These are phyloP conservation scores for Hypoxylon lienhwacheense DNA, from an alignment of 495 filamentous ascomycete genomes.

Conservation along the genomic window DNA sequence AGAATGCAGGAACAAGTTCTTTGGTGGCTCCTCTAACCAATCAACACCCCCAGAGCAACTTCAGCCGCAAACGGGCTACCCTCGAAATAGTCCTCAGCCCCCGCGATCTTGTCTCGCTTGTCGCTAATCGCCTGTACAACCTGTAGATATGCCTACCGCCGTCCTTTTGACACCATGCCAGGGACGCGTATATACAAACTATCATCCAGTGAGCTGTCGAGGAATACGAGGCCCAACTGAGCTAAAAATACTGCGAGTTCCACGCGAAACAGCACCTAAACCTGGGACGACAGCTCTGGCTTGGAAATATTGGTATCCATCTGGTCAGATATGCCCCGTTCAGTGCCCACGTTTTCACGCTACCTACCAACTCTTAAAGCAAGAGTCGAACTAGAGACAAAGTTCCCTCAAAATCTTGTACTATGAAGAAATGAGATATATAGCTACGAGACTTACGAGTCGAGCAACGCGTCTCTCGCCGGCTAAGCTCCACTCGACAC, in stretches of 20 bases:
- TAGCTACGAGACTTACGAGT: too few species aligned
- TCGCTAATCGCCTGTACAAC: conserved; percentile 26
- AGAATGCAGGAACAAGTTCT: conserved; percentile 15
- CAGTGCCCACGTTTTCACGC: too few species aligned
- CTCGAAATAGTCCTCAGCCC: conserved; percentile 10
- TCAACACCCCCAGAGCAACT: neutral
- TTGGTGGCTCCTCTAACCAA: conserved; percentile 21
- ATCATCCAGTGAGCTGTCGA: neutral
- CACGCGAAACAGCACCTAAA: neutral
- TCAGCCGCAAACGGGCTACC: conserved; percentile 24
- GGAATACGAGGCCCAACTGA: neutral
- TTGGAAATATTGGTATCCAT: neutral
- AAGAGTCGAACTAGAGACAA: too few species aligned
- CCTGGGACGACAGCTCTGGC: neutral
- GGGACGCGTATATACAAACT: neutral
- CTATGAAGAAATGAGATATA: too few species aligned
- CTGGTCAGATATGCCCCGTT: too few species aligned
- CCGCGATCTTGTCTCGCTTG: conserved; percentile 17
- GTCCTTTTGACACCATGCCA: neutral
- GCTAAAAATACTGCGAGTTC: conserved; percentile 1
- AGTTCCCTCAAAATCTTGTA: too few species aligned
- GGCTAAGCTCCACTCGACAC: too few species aligned
- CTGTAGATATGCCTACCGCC: neutral
- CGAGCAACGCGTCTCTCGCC: too few species aligned
- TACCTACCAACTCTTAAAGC: too few species aligned